These are phyloP conservation scores for Camelina sativa DNA, from an alignment of 345 rosid species.

Conservation along the genomic window DNA sequence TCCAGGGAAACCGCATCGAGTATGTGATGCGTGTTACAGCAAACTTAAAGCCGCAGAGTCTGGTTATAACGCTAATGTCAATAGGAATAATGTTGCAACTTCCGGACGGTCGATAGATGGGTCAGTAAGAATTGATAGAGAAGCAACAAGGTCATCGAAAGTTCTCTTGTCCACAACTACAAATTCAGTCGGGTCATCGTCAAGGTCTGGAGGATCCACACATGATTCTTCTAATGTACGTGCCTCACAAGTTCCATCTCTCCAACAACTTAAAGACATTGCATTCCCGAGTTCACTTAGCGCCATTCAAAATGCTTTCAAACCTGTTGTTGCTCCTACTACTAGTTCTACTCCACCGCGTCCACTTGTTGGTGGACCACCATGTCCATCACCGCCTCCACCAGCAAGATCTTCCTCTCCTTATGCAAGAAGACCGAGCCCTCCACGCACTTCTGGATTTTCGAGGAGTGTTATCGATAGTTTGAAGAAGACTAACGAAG, in stretches of 20 bases:
- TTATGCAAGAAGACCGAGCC: constrained; percentile 70
- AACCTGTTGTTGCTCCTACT: constrained; percentile 45
- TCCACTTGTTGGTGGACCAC: constrained; percentile 25
- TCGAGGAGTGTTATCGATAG: constrained; percentile 82
- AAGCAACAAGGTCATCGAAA: constrained; percentile 57
- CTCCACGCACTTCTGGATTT: constrained; percentile 71
- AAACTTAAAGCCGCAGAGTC: constrained; percentile 86
- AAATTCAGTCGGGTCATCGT: constrained; percentile 65
- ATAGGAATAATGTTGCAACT: constrained; percentile 45
- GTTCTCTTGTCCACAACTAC: constrained; percentile 58
- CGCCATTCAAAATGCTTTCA: constrained; percentile 68
- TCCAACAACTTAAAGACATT: constrained; percentile 68
- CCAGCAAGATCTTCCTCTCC: constrained; percentile 47
- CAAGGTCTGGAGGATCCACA: constrained; percentile 59
- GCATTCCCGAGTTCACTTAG: constrained; percentile 72
- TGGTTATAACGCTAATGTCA: constrained; percentile 48
- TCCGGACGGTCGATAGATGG: constrained; percentile 61
- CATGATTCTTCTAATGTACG: constrained; percentile 54
- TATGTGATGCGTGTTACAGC: constrained; percentile 81
- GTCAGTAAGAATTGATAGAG: constrained; percentile 55
- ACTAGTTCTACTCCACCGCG: constrained; percentile 19
- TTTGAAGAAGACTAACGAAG: constrained; percentile 85
- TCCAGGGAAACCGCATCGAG: constrained; percentile 96
- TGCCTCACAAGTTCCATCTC: constrained; percentile 81
- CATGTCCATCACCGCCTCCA: constrained; percentile 42